Evolutionary conservation across 73 alveolate species (phyloP).

Genomic region (Tetrahymena malaccensis): DNA sequence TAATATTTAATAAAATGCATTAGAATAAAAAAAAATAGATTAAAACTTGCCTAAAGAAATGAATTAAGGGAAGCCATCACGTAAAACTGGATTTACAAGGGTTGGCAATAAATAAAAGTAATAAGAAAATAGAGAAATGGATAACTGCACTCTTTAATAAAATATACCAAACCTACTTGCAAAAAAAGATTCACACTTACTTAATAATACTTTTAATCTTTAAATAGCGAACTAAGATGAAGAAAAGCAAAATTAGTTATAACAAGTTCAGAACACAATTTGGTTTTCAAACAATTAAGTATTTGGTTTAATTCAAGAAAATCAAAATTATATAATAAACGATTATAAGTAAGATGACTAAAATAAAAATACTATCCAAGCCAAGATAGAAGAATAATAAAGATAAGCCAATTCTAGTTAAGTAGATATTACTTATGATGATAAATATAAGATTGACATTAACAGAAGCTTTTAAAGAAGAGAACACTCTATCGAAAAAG

Average conservation of each 20-base stretch:
- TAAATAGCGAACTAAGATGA: not conserved
- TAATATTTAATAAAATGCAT: not conserved
- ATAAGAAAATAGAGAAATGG: not conserved
- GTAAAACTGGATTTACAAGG: no score
- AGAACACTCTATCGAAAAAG: not conserved
- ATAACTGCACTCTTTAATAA: not conserved
- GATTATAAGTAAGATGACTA: not conserved
- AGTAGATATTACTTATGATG: not conserved
- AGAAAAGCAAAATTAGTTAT: not conserved
- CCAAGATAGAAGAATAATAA: not conserved
- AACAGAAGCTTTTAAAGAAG: not conserved
- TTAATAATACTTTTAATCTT: no score
- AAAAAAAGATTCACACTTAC: not conserved
- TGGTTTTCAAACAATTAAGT: not conserved
- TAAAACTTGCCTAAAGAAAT: not conserved
- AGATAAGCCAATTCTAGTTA: no score
- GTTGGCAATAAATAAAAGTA: no score
- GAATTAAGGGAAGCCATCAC: not conserved
- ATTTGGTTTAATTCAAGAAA: not conserved
- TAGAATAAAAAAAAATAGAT: not conserved
- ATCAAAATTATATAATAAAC: not conserved
- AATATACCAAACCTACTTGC: not conserved
- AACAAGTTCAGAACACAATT: not conserved
- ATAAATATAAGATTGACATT: no score
- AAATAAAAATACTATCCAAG: not conserved